Evolutionary conservation across 805 yeast species (phyloP).

Genomic region (Metschnikowia cerradonensis): DNA sequence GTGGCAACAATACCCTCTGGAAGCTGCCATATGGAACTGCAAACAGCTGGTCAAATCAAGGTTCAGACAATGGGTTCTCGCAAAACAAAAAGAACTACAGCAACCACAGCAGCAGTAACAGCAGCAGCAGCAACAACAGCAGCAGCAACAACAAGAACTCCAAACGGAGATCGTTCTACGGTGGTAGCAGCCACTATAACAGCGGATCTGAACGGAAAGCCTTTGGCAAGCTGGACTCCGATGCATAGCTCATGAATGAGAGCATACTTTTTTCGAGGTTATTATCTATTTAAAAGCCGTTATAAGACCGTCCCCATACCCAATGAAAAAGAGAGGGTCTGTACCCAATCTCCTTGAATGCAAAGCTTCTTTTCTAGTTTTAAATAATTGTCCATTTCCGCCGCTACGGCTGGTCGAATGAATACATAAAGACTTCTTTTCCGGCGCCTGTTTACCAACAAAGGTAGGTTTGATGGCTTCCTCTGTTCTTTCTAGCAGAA

Average conservation of each 20-base stretch:
- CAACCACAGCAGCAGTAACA: not conserved
- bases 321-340: constrained; percentile 39
- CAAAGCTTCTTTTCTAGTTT: constrained; percentile 5
- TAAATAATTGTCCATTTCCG: not conserved
- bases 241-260: not conserved
- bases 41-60: not conserved
- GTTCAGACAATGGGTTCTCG: not conserved
- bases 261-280: not conserved
- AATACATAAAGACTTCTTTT: constrained; percentile 16
- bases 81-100: constrained; percentile 1
- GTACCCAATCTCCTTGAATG: constrained; percentile 11
- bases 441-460: constrained; percentile 6
- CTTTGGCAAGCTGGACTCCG: constrained; percentile 6
- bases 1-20: not conserved
- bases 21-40: not conserved
- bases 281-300: constrained; percentile 20
- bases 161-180: constrained; percentile 33
- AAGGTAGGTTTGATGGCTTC: constrained; percentile 12
- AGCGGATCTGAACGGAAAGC: constrained; percentile 4
- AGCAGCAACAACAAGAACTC: constrained; percentile 29
- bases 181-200: constrained; percentile 20
- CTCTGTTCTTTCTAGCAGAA: constrained; percentile 11
- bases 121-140: constrained; percentile 21
- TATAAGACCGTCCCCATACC: constrained; percentile 54
- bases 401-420: not conserved